Evolutionary conservation across 2,329 filamentous ascomycete genomes (phyloP).

Genomic region (Plectosphaerella sp.): DNA sequence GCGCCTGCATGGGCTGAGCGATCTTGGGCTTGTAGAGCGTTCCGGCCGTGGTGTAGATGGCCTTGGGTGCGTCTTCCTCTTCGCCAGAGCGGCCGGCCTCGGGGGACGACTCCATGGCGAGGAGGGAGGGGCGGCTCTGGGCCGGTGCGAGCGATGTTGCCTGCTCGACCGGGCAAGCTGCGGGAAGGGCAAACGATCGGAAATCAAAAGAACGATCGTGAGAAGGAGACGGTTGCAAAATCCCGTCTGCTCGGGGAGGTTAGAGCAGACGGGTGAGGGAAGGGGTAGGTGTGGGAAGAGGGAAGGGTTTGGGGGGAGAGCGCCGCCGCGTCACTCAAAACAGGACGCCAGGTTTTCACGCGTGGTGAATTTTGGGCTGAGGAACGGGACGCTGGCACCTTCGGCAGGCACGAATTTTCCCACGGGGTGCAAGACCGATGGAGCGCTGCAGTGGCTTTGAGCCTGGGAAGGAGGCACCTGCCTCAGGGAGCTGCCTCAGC

Average conservation of each 20-base stretch:
- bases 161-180: neutral
- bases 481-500: too few species aligned
- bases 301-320: neutral
- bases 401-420: neutral
- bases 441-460: neutral
- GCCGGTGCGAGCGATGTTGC: neutral
- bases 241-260: neutral
- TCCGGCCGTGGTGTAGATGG: conserved; percentile 52
- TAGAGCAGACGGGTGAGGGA: neutral
- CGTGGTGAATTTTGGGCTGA: neutral
- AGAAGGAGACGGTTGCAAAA: conserved; percentile 16
- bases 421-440: neutral
- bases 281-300: neutral
- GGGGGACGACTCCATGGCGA: neutral
- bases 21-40: conserved; percentile 48
- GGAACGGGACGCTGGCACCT: neutral
- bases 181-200: conserved; percentile 1
- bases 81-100: neutral
- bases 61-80: conserved; percentile 15
- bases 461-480: neutral
- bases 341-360: too few species aligned
- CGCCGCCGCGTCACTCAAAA: too few species aligned
- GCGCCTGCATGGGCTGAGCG: conserved; percentile 43
- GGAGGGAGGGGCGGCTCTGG: neutral
- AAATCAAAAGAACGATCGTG: conserved; percentile 1